A percentile compares a stretch with the other conserved stretches of the same genome.
Conservation (phyloP, 176 grass and related monocot genomes). For the Oryza australiensis region DNA sequence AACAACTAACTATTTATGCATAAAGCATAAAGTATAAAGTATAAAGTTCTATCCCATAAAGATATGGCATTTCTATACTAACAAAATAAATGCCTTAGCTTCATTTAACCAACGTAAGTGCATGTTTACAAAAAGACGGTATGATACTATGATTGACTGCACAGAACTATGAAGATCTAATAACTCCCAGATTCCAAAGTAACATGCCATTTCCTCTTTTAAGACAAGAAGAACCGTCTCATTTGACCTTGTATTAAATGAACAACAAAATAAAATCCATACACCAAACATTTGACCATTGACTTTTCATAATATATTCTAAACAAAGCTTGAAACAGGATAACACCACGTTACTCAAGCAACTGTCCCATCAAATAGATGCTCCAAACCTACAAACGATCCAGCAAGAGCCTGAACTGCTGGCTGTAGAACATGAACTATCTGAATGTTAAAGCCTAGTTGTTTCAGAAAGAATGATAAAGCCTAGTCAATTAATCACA, state of each 20-base stretch:
- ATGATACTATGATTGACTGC: neutral
- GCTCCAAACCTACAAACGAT: slow-evolving; percentile 1
- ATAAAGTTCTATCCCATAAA: neutral
- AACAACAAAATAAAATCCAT: slow-evolving; percentile 24
- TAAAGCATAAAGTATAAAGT: neutral
- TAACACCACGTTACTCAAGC: slow-evolving; percentile 5
- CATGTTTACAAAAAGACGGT: neutral
- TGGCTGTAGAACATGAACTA: slow-evolving; percentile 1
- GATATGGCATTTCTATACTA: neutral
- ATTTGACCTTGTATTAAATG: slow-evolving; percentile 22
- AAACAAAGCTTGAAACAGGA: neutral
- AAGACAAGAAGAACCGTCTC: neutral
- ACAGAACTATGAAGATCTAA: neutral
- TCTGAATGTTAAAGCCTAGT: neutral
- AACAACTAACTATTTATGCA: neutral
- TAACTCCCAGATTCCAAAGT: slow-evolving; percentile 15
- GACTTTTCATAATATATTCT: neutral
- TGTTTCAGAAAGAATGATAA: neutral
- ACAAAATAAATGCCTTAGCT: neutral
- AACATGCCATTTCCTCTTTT: neutral
- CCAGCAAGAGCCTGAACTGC: neutral
- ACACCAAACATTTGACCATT: slow-evolving; percentile 2
- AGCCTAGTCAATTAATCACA: neutral
- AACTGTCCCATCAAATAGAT: neutral
- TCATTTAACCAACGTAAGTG: neutral